phyloP scores from a whole-genome alignment of 2,329 filamentous ascomycete species.

The Alternaria alternata region DNA sequence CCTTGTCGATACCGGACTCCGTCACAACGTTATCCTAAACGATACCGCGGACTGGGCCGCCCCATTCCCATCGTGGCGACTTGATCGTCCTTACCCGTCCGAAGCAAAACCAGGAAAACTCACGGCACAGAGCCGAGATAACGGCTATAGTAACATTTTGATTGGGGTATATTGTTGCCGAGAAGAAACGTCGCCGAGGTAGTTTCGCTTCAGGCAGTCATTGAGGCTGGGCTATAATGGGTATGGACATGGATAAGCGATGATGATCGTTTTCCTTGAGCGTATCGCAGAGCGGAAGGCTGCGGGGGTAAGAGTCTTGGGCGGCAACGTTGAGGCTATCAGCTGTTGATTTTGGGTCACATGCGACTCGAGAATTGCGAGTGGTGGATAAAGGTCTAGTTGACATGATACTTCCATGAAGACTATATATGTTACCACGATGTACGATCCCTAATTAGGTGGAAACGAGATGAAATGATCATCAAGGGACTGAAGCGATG shows the following conservation, averaged over 20 bases:
- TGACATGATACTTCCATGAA: neutral
- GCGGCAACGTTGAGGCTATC: neutral
- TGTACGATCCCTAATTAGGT: neutral
- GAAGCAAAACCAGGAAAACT: neutral
- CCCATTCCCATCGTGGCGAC: conserved; percentile 1
- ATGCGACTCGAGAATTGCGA: neutral
- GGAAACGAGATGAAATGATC: no score
- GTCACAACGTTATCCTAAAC: neutral
- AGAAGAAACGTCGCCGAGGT: conserved; percentile 1
- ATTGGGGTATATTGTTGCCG: neutral
- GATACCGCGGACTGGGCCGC: conserved; percentile 1
- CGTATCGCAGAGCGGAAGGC: neutral
- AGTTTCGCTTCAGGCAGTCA: neutral
- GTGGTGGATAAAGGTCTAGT: neutral
- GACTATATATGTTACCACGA: no score
- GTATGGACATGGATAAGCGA: conserved; percentile 3
- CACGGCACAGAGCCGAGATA: no score
- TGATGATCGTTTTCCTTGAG: neutral
- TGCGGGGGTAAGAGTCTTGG: neutral
- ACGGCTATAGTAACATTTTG: neutral
- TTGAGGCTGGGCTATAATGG: conserved; percentile 2
- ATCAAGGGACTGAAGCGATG: no score
- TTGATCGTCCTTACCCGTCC: neutral
- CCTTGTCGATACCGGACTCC: neutral
- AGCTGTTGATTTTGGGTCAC: neutral